These are phyloP conservation scores for Oehlia diaphana DNA, from an alignment of 192 early-diverging fungal species.

Conservation along the genomic window DNA sequence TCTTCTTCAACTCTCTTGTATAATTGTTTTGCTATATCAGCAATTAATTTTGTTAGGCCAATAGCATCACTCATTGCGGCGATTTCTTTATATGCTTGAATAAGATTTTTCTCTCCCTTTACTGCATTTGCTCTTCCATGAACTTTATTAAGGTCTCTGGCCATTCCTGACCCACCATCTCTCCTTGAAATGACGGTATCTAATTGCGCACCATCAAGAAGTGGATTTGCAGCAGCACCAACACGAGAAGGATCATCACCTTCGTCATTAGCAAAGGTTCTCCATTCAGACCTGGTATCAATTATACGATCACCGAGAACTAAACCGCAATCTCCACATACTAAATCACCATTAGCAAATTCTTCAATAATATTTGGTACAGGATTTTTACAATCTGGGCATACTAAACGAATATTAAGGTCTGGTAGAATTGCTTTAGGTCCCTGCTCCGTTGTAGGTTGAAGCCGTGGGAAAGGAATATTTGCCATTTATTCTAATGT, in stretches of 20 bases:
- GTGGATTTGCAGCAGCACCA: slow-evolving; percentile 76
- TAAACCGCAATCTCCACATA: slow-evolving; percentile 91
- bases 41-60: slow-evolving; percentile 69
- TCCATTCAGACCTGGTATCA: slow-evolving; percentile 95
- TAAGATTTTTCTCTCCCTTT: slow-evolving; percentile 73
- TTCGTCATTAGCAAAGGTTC: slow-evolving; percentile 91
- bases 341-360: slow-evolving; percentile 83
- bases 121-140: slow-evolving; percentile 70
- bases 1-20: slow-evolving; percentile 84
- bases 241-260: slow-evolving; percentile 91
- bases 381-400: slow-evolving; percentile 75
- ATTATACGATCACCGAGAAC: slow-evolving; percentile 87
- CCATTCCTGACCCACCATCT: slow-evolving; percentile 74
- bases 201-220: slow-evolving; percentile 76
- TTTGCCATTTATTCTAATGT: slow-evolving; percentile 15
- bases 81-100: slow-evolving; percentile 77
- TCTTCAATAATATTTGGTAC: slow-evolving; percentile 89
- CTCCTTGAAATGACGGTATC: slow-evolving; percentile 80
- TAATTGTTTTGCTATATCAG: slow-evolving; percentile 83
- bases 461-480: slow-evolving; percentile 30
- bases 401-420: slow-evolving; percentile 43
- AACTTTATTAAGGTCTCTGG: slow-evolving; percentile 69
- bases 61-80: slow-evolving; percentile 79
- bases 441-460: slow-evolving; percentile 9
- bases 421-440: slow-evolving; percentile 27